phyloP scores from a whole-genome alignment of 179 eudicot species.

The Nepenthes alata region DNA sequence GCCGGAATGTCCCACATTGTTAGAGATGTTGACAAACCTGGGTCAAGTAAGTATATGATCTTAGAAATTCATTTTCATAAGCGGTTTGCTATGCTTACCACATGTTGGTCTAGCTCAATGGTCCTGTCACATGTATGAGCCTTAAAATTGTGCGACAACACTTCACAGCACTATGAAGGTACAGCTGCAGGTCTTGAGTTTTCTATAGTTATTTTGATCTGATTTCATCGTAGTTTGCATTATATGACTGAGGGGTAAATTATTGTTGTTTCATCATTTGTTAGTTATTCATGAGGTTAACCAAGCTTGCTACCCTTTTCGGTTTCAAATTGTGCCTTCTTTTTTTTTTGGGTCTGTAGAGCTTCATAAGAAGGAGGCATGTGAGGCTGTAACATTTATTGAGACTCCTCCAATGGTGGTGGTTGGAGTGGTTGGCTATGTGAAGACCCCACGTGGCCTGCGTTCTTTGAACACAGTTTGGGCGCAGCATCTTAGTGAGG shows the following conservation, averaged over 20 bases:
- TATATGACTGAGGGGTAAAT: too few species aligned
- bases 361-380: conserved; percentile 78
- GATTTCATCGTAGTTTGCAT: too few species aligned
- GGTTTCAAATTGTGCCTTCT: not conserved
- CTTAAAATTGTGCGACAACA: too few species aligned
- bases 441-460: conserved; percentile 68
- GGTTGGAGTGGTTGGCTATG: conserved; percentile 72
- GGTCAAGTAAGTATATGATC: conserved; percentile 47
- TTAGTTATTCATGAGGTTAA: too few species aligned
- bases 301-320: too few species aligned
- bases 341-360: conserved; percentile 13
- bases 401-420: conserved; percentile 75
- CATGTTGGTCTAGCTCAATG: not conserved
- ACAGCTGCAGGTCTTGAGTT: too few species aligned
- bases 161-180: too few species aligned
- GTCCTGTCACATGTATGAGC: too few species aligned
- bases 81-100: too few species aligned
- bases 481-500: conserved; percentile 82
- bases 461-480: conserved; percentile 77
- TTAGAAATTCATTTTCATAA: not conserved
- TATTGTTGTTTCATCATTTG: too few species aligned
- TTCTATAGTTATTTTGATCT: too few species aligned
- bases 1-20: conserved; percentile 97
- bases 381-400: conserved; percentile 74
- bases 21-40: conserved; percentile 88